phyloP scores from a whole-genome alignment of 495 filamentous ascomycete species.

The Penicillium ucsense region DNA sequence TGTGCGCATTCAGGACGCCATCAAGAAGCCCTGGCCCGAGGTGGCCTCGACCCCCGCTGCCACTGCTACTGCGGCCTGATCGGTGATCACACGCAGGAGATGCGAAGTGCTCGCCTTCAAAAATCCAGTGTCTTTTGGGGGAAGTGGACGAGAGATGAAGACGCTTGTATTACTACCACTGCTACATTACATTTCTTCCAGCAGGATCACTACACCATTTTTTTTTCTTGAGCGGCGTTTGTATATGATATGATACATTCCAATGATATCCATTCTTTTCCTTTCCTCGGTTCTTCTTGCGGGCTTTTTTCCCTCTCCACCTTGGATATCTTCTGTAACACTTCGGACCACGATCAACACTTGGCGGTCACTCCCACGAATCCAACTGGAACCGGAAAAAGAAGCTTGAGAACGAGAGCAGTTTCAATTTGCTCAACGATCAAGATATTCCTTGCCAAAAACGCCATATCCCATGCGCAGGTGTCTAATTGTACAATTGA shows the following conservation, averaged over 20 bases:
- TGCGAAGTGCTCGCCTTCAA: background rate
- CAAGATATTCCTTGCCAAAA: conserved; percentile 9
- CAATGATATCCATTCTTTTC: conserved; percentile 35
- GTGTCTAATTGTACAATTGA: conserved; percentile 16
- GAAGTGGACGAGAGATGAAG: conserved; percentile 1
- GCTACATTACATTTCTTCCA: conserved; percentile 23
- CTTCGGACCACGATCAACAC: too few relatives aligned
- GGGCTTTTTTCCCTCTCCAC: too few relatives aligned
- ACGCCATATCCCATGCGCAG: conserved; percentile 22
- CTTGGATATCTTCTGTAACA: too few relatives aligned
- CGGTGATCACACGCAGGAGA: background rate
- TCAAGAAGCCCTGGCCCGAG: conserved; percentile 80
- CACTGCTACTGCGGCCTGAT: conserved; percentile 20
- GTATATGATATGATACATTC: conserved; percentile 32
- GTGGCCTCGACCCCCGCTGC: conserved; percentile 30
- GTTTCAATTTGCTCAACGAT: background rate
- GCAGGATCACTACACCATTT: conserved; percentile 9
- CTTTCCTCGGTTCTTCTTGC: conserved; percentile 6
- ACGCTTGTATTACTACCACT: conserved; percentile 38
- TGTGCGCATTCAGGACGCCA: conserved; percentile 80
- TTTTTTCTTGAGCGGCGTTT: conserved; percentile 36
- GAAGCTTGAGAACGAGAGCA: too few relatives aligned
- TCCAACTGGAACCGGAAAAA: too few relatives aligned
- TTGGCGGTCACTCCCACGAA: too few relatives aligned
- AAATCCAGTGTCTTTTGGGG: conserved; percentile 1